Evolutionary conservation across 1,139 yeast species (phyloP).

Genomic region (Taphrina sp.): DNA sequence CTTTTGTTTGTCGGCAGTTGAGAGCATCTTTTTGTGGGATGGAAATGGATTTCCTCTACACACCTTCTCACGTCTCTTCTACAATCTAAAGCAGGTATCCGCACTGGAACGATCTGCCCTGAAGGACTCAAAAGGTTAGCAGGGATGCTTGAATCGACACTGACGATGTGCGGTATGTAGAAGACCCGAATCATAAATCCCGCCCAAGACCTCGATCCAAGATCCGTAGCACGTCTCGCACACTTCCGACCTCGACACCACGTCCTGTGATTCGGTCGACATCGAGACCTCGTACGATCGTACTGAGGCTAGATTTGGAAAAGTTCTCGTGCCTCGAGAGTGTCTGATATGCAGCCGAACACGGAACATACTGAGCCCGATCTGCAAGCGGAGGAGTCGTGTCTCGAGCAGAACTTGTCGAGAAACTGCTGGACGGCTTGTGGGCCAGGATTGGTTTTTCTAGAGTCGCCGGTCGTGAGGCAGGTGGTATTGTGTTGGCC

Average conservation of each 20-base stretch:
- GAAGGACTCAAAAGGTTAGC: too few relatives aligned
- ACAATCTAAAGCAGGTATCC: too few relatives aligned
- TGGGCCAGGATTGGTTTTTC: slow-evolving; percentile 36
- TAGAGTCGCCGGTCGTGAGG: slow-evolving; percentile 35
- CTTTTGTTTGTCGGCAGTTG: too few relatives aligned
- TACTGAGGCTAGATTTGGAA: slow-evolving; percentile 66
- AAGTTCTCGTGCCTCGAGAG: slow-evolving; percentile 76
- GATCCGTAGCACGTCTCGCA: slow-evolving; percentile 17
- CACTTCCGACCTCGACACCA: slow-evolving; percentile 24
- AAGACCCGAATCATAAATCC: too few relatives aligned
- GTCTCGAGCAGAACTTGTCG: slow-evolving; percentile 27
- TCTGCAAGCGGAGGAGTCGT: slow-evolving; percentile 35
- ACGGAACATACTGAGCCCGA: slow-evolving; percentile 67
- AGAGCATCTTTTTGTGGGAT: too few relatives aligned
- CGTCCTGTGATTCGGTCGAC: slow-evolving; percentile 20
- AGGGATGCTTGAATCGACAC: too few relatives aligned
- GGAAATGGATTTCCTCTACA: too few relatives aligned
- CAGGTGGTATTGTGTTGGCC: slow-evolving; percentile 46
- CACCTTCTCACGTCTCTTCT: too few relatives aligned
- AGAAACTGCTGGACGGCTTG: slow-evolving; percentile 18
- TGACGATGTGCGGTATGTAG: too few relatives aligned
- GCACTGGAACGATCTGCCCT: too few relatives aligned
- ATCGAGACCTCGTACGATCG: slow-evolving; percentile 50
- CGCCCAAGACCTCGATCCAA: slow-evolving; percentile 30
- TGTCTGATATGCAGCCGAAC: slow-evolving; percentile 84